Percentiles rank a stretch among this genome's conserved stretches.
Conservation (phyloP, 805 yeast species). For the Saccharomycopsis sp. region DNA sequence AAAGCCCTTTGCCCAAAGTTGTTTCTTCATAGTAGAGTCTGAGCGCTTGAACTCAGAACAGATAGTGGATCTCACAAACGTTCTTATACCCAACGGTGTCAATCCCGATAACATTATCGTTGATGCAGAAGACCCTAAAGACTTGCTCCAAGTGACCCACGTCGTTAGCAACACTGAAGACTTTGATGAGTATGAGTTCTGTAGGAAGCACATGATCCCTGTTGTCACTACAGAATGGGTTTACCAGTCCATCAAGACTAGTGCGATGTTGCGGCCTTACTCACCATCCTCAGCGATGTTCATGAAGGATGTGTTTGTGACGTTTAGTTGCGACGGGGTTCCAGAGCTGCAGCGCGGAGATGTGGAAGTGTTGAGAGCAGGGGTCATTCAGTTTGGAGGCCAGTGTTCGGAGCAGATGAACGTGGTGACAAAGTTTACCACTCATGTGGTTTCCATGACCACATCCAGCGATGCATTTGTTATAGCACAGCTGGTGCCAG, state of each 20-base stretch:
- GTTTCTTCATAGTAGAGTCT: too few relatives aligned
- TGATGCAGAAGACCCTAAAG: too few relatives aligned
- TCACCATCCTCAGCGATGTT: constrained; percentile 66
- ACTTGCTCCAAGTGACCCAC: constrained; percentile 38
- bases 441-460: constrained; percentile 63
- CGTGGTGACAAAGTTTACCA: constrained; percentile 54
- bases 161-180: constrained; percentile 43
- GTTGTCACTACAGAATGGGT: constrained; percentile 59
- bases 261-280: constrained; percentile 46
- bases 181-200: constrained; percentile 42
- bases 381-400: constrained; percentile 52
- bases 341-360: constrained; percentile 41
- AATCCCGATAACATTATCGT: too few relatives aligned
- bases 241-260: constrained; percentile 33
- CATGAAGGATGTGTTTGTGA: constrained; percentile 51
- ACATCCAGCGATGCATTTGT: constrained; percentile 48
- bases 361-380: constrained; percentile 61
- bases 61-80: too few relatives aligned
- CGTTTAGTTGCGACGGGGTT: constrained; percentile 50
- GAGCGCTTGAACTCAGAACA: too few relatives aligned
- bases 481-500: constrained; percentile 38
- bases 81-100: too few relatives aligned
- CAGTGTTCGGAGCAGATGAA: constrained; percentile 67
- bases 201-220: constrained; percentile 50
- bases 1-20: too few relatives aligned